Evolutionary conservation across 2,329 filamentous ascomycete genomes (phyloP), one percentile per base, ranked within the genome.

Genomic region (Cercospora sp.): DNA sequence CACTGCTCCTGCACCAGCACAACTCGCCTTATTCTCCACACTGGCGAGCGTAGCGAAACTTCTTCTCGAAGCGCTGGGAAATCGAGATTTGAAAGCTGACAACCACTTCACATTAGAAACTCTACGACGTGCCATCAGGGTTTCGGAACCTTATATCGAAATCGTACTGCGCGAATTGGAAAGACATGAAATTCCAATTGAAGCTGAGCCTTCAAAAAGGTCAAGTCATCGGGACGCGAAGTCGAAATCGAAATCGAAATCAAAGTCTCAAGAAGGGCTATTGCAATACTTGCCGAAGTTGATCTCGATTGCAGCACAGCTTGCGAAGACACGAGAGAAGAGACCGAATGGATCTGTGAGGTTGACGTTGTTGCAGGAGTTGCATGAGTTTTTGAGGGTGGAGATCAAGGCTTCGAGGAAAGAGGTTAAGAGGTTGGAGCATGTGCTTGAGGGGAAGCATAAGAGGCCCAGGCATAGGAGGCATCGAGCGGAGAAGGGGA

Each of bases 341-440:
- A 64, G 43, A 30, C 7, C 37, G 18, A 43, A 63, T 37, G 60
- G 37, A 2, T 45, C 59, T 30, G 64, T 58, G 43, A 49, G 65
- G 24, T 18, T 67, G 43, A 57, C 45, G 34, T n/a, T 69, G 57
- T 40, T 71, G 43, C 59, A 45, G 43, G 65, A 59, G 3, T 4
- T 69, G 49, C 21, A 55, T 43, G 43, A 32, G 3, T 30, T 37
- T 28, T 34, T 71, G 30, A 16, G 26, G 2, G 21, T n/a, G n/a
- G 66, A 68, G 10, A 0, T 67, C 9, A n/a, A 13, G n/a, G 59
- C 10, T 21, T 67, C 63, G 28, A 61, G 45, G 58, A 63, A 57
- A 21, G 63, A 71, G 43, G 53, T 71, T 10, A 60, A 65, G 21
- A 57, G 69, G 18, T 30, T 71, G 26, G 67, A 69, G 32, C 30